Evolutionary conservation across 441 rosid genomes (phyloP), one percentile per base, ranked within the genome.

Genomic region (Euphorbia corollata): DNA sequence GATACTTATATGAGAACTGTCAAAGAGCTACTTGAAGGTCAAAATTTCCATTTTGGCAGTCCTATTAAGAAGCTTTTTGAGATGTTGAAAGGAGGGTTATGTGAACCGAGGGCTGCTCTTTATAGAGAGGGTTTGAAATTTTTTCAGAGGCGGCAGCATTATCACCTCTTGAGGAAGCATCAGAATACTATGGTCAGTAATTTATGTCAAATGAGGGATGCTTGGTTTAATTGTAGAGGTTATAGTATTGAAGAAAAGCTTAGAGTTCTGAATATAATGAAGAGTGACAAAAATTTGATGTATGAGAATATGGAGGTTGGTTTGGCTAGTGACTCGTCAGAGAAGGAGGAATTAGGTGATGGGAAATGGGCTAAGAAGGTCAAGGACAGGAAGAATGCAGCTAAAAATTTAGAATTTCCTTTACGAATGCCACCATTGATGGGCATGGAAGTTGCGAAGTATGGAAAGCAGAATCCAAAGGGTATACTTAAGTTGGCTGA

Each of bases 81-180:
- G 63, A 88, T 90, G 99, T 68, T 95, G 75, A 92, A 85, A 69
- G 98, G 96, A 65, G 99, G 99, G 8, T 75, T 91, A 69, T 95
- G 97, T 72, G 99, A 95, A 61, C 99, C 99, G 0, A 87, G 99
- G 67, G 97, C 85, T 74, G 86, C 89, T 0, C 97, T 95, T 75
- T 95, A 90, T 76, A 79, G 90, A 16, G 91, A 95, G 72, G 98
- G 97, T 9, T 78, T 84, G 83, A 68, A 61, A 72, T 83, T 86
- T 76, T 87, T 92, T 78, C 79, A 77, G 70, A 77, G 85, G 80
- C 80, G 87, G 66, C 81, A 85, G 79, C 93, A 90, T 81, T 92
- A 88, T 77, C 97, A 95, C 86, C 72, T 63, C 13, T 64, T 95
- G 82, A 90, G 92, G 84, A 87, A 78, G 78, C 82, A 92, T 85